Base-by-base conservation (phyloP, 768 basidiomycete genomes). In the Boletus rubropictus region DNA sequence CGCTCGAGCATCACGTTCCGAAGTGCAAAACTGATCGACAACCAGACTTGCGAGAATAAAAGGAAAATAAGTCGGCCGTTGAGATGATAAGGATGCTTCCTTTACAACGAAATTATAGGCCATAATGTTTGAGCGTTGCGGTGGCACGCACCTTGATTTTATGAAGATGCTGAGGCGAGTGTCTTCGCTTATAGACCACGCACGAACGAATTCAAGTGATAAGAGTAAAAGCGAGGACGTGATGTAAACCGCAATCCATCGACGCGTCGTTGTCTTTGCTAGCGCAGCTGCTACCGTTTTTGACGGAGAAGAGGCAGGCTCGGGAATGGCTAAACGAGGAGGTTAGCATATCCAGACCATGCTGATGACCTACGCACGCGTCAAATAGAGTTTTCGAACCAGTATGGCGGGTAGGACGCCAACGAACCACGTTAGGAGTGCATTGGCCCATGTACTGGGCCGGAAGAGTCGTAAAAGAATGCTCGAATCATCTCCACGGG, bases 11-110 rank as follows among this genome's bases (percentile, higher is more conserved):
- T 73, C n/a, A 81, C 62, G 28, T 77, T 79, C 7, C 86, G 74
- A 18, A 84, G 59, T 2, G 73, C 64, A 51, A 75, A 86, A 2
- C 70, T 67, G 7, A 66, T 35, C 0, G 79, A 78, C 8, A 75
- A 56, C 34, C 67, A 65, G 3, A 72, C 9, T 58, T 88, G 86
- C 0, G 79, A 73, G 39, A 77, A 53, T 21, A 79, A 43, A 15
- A 86, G 60, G 58, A 84, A 85, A 7, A 88, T 52, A 5, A 86
- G 66, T 15, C 78, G 77, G 1, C 84, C 84, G 44, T 87, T 87
- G 18, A 88, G 70, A 56, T 86, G 82, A 52, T 79, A 78, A 0
- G 84, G 85, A 50, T 89, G 84, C 64, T 84, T 87, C 57, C 85
- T 87, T 51, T 37, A n/a, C 4, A 32, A 34, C 18, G 0, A n/a